Evolutionary conservation across 2,329 filamentous ascomycete genomes (phyloP).

Genomic region (Pyrenochaeta sp.): DNA sequence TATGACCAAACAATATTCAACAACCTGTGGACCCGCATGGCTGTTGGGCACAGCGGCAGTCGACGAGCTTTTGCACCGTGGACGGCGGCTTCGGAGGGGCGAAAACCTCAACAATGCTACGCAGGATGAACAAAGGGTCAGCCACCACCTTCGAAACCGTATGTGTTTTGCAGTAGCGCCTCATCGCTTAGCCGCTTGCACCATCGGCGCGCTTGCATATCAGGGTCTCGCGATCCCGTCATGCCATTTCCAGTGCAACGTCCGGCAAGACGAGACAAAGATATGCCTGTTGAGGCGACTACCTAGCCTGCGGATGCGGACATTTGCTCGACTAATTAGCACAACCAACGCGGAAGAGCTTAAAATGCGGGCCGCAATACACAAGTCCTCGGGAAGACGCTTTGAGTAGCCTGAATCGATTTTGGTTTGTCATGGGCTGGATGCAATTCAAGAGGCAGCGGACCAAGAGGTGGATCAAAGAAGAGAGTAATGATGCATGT

Average conservation of each 20-base stretch:
- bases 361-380: slow-evolving; percentile 20
- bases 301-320: no score
- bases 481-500: slow-evolving; percentile 1
- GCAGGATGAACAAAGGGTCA: slow-evolving; percentile 8
- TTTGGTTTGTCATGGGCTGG: slow-evolving; percentile 9
- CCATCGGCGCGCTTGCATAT: slow-evolving; percentile 3
- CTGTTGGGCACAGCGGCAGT: not conserved
- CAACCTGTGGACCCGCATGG: not conserved
- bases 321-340: slow-evolving; percentile 17
- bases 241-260: no score
- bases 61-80: slow-evolving; percentile 4
- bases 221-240: slow-evolving; percentile 1
- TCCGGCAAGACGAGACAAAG: no score
- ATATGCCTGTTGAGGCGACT: slow-evolving; percentile 4
- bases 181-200: not conserved
- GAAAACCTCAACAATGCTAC: slow-evolving; percentile 18
- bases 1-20: no score
- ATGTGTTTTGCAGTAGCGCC: slow-evolving; percentile 1
- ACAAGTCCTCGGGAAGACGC: slow-evolving; percentile 5
- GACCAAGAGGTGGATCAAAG: no score
- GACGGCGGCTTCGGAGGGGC: slow-evolving; percentile 11
- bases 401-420: slow-evolving; percentile 2
- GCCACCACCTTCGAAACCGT: slow-evolving; percentile 2
- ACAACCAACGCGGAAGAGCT: slow-evolving; percentile 14
- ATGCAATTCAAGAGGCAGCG: not conserved